These are phyloP conservation scores for Cladobotryum protrusum DNA, from an alignment of 2,329 filamentous ascomycete species.

Conservation along the genomic window DNA sequence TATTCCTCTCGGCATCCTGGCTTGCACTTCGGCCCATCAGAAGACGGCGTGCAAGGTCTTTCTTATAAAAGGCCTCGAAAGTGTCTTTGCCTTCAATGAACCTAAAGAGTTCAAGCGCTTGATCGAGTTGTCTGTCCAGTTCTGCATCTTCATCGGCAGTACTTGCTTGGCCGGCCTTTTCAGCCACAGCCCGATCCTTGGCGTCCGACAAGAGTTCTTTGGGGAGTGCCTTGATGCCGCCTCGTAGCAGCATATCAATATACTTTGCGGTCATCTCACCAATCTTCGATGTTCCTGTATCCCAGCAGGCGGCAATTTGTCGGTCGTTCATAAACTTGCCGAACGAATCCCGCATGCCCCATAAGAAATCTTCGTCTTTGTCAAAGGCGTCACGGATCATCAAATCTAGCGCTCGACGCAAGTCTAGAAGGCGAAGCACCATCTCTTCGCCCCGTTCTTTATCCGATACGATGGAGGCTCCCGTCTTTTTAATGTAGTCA, in stretches of 20 bases:
- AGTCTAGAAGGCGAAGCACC: constrained; percentile 73
- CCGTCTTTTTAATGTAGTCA: constrained; percentile 70
- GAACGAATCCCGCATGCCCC: constrained; percentile 78
- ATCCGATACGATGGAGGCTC: constrained; percentile 73
- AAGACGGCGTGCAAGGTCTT: constrained; percentile 81
- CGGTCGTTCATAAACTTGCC: constrained; percentile 89
- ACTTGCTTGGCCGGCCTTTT: constrained; percentile 57
- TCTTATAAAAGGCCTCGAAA: constrained; percentile 99
- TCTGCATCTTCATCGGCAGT: constrained; percentile 86
- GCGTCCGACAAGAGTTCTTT: constrained; percentile 58
- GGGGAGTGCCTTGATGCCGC: constrained; percentile 78
- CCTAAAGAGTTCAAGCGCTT: constrained; percentile 88
- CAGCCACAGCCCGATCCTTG: constrained; percentile 51
- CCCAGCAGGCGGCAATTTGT: constrained; percentile 64
- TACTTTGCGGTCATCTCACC: constrained; percentile 99
- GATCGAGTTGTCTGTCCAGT: constrained; percentile 85
- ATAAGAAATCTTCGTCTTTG: constrained; percentile 68
- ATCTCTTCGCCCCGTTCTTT: constrained; percentile 74
- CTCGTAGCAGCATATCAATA: constrained; percentile 80
- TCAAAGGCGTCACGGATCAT: constrained; percentile 73
- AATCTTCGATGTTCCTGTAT: constrained; percentile 83
- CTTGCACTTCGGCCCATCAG: constrained; percentile 90
- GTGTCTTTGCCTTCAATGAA: constrained; percentile 97
- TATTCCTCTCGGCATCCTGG: constrained; percentile 90
- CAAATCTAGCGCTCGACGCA: constrained; percentile 73